These are phyloP conservation scores for Fusarium abutilonis DNA, from an alignment of 2,329 filamentous ascomycete species.

Conservation along the genomic window DNA sequence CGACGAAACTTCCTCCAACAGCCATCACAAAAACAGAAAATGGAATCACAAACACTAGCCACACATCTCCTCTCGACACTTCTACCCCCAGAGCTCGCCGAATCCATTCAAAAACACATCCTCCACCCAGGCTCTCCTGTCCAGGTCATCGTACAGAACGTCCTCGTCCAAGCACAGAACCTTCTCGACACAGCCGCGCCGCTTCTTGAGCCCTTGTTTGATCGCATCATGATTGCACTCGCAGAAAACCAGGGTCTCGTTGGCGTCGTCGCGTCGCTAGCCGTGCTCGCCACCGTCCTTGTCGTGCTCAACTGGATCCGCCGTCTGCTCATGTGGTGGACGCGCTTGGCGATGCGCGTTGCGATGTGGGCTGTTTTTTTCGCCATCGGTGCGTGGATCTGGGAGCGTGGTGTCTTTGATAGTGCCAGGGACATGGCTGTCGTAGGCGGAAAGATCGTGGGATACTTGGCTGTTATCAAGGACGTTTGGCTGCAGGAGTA, in stretches of 20 bases:
- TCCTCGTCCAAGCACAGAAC: slow-evolving; percentile 45
- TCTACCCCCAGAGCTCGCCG: slow-evolving; percentile 57
- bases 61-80: slow-evolving; percentile 53
- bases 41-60: slow-evolving; percentile 48
- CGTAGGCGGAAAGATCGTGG: slow-evolving; percentile 55
- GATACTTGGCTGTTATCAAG: slow-evolving; percentile 60
- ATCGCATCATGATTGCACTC: slow-evolving; percentile 51
- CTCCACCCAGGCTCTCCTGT: slow-evolving; percentile 58
- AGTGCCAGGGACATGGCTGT: slow-evolving; percentile 67
- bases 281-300: slow-evolving; percentile 62
- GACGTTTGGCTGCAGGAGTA: slow-evolving; percentile 68
- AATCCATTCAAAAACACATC: slow-evolving; percentile 58
- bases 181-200: slow-evolving; percentile 51
- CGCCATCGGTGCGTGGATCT: slow-evolving; percentile 65
- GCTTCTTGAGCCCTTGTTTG: slow-evolving; percentile 55
- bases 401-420: slow-evolving; percentile 72
- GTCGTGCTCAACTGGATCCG: slow-evolving; percentile 76
- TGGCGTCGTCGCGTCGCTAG: slow-evolving; percentile 48
- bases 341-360: slow-evolving; percentile 70
- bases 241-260: slow-evolving; percentile 50
- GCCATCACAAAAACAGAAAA: slow-evolving; percentile 24
- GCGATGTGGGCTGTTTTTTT: slow-evolving; percentile 71
- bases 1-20: neutral
- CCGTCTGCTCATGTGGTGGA: slow-evolving; percentile 79
- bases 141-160: slow-evolving; percentile 52